Base-by-base conservation (phyloP, 768 basidiomycete species). In the Sporobolomyces phaffii region DNA sequence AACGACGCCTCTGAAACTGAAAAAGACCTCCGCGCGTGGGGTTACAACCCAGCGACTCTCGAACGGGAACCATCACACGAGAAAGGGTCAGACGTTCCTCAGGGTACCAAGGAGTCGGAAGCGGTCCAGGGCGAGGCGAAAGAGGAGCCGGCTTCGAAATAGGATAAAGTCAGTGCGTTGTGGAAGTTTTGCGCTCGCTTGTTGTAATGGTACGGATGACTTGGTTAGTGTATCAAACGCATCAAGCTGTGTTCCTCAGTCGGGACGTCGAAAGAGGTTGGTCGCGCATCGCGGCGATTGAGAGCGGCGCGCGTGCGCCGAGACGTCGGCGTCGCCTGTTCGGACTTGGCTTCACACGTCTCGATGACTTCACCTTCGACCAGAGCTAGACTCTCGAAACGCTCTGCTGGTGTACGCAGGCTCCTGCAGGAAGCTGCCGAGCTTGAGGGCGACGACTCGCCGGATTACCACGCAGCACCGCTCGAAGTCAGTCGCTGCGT, bases 361-460 rank as follows among this genome's bases (percentile, higher is more conserved):
- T n/a, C n/a, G n/a, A n/a, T n/a, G n/a, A n/a, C n/a, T n/a, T n/a
- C 57, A 2, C 9, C 26, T 24, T 10, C 36, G 17, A 18, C 48
- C 2, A 29, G 33, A 41, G 43, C 47, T 3, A 34, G 33, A 26
- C 60, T 59, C 31, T 58, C 64, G 28, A 65, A 50, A 13, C 52
- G 66, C 3, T 68, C 63, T 0, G 71, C 57, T 24, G 74, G 72
- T 0, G 74, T 74, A 24, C 97, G 97, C 80, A 86, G 94, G 40
- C 96, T 98, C 73, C 88, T 98, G 87, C 91, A 91, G 77, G 94
- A 98, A 78, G 92, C 92, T 6, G 81, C 85, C 66, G 93, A 98
- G 75, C 84, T 97, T 18, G 85, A 87, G 1, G 85, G 83, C 59
- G 92, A 94, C 77, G 85, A 88, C 63, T 86, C 84, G 57, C 86